These are phyloP conservation scores for Rhizopogon salebrosus DNA, from an alignment of 768 basidiomycete genomes.

Conservation along the genomic window DNA sequence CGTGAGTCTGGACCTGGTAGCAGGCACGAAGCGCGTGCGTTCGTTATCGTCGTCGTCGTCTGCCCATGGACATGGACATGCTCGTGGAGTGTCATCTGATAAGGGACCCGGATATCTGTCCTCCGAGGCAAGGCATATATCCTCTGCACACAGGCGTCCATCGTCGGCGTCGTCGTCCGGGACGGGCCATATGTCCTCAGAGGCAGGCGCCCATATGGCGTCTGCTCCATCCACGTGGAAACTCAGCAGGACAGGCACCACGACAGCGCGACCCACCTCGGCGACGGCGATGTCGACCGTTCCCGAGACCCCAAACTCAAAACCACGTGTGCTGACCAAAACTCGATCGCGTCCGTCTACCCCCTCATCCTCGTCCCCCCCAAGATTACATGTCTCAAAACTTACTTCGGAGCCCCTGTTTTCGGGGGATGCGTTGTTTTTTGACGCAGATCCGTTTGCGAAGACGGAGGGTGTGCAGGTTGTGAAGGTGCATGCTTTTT, in stretches of 20 bases:
- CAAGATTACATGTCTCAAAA: slow-evolving; percentile 5
- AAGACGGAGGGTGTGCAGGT: slow-evolving; percentile 48
- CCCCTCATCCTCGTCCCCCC: slow-evolving; percentile 19
- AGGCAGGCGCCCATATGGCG: neutral
- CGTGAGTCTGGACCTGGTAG: neutral
- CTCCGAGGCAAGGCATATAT: no score
- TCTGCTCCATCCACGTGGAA: no score
- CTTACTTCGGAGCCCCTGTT: neutral
- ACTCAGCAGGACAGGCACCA: slow-evolving; percentile 12
- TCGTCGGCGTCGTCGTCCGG: neutral
- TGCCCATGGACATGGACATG: neutral
- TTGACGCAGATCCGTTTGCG: slow-evolving; percentile 45
- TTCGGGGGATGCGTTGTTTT: slow-evolving; percentile 18
- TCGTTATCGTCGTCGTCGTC: neutral
- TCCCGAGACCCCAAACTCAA: neutral
- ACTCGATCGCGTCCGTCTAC: slow-evolving; percentile 21
- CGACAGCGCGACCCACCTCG: slow-evolving; percentile 4
- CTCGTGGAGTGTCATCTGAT: neutral
- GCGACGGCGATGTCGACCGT: slow-evolving; percentile 5
- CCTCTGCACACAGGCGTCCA: no score
- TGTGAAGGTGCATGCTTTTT: slow-evolving; percentile 21
- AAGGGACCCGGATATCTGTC: no score
- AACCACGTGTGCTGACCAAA: slow-evolving; percentile 25
- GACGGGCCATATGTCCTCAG: neutral
- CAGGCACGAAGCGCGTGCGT: neutral